Evolutionary conservation across 2,329 filamentous ascomycete genomes (phyloP).

Genomic region (Hortaea sp.): DNA sequence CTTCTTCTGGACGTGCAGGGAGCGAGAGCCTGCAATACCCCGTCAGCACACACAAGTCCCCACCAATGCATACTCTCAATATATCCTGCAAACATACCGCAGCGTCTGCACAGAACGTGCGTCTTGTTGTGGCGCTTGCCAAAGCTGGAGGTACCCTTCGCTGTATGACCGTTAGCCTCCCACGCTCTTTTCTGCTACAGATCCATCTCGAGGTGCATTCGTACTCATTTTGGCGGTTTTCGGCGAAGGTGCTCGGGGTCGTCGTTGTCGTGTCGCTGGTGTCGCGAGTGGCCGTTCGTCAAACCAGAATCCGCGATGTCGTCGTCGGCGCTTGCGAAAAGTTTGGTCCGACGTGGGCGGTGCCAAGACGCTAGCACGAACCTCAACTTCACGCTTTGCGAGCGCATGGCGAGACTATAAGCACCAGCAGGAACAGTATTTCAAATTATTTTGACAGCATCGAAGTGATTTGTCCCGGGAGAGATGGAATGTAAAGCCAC

Average conservation of each 20-base stretch:
- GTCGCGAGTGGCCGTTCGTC: too few relatives aligned
- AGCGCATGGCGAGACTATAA: too few relatives aligned
- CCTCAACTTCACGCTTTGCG: neutral
- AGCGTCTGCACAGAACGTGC: conserved; percentile 96
- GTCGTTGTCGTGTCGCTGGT: neutral
- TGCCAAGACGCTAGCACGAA: neutral
- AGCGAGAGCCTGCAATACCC: conserved; percentile 65
- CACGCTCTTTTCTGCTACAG: neutral
- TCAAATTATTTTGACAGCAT: too few relatives aligned
- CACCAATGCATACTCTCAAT: neutral
- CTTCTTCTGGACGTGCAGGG: conserved; percentile 99
- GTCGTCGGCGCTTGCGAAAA: conserved; percentile 5
- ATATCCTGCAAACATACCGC: conserved; percentile 57
- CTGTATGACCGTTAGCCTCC: conserved; percentile 41
- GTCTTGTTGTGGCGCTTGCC: conserved; percentile 92
- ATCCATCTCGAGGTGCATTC: conserved; percentile 1
- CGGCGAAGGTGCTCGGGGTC: neutral
- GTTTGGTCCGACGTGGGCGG: neutral
- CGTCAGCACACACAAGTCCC: conserved; percentile 2
- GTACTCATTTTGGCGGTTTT: conserved; percentile 22
- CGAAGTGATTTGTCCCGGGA: too few relatives aligned
- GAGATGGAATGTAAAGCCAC: too few relatives aligned
- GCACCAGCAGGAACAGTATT: too few relatives aligned
- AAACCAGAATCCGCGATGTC: neutral
- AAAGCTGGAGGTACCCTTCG: conserved; percentile 63